Evolutionary conservation across 495 filamentous ascomycete genomes (phyloP).

Genomic region (Hyaloscypha finlandica): DNA sequence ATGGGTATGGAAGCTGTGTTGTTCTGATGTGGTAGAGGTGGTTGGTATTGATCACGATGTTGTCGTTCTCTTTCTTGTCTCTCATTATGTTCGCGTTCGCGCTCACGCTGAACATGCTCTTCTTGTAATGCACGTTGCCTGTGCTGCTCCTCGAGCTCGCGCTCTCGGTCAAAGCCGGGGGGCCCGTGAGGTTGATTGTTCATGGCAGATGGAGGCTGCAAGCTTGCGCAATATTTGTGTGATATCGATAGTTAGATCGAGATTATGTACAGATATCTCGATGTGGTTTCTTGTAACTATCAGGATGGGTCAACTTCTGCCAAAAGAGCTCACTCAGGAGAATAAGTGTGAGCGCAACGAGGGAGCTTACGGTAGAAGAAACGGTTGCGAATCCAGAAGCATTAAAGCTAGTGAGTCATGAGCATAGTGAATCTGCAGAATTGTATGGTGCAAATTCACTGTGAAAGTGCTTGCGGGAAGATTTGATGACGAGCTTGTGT

Average conservation of each 20-base stretch:
- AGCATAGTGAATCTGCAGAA: not conserved
- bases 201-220: slow-evolving; percentile 32
- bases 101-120: slow-evolving; percentile 58
- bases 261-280: not conserved
- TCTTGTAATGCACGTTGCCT: slow-evolving; percentile 49
- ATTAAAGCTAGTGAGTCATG: not conserved
- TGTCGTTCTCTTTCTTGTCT: slow-evolving; percentile 58
- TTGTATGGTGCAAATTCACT: not conserved
- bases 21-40: slow-evolving; percentile 68
- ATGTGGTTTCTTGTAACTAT: not conserved
- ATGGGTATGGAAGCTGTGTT: slow-evolving; percentile 81
- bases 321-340: not conserved
- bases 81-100: slow-evolving; percentile 68
- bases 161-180: slow-evolving; percentile 40
- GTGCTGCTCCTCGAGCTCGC: slow-evolving; percentile 35
- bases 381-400: not conserved
- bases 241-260: not conserved
- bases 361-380: not conserved
- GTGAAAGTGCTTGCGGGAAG: not conserved
- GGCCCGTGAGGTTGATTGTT: slow-evolving; percentile 47
- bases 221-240: not conserved
- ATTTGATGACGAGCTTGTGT: not conserved
- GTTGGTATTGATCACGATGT: slow-evolving; percentile 59
- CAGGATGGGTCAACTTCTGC: not conserved
- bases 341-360: not conserved